Base-by-base conservation (phyloP, 768 basidiomycete genomes). In the Boletus tomentosulus region DNA sequence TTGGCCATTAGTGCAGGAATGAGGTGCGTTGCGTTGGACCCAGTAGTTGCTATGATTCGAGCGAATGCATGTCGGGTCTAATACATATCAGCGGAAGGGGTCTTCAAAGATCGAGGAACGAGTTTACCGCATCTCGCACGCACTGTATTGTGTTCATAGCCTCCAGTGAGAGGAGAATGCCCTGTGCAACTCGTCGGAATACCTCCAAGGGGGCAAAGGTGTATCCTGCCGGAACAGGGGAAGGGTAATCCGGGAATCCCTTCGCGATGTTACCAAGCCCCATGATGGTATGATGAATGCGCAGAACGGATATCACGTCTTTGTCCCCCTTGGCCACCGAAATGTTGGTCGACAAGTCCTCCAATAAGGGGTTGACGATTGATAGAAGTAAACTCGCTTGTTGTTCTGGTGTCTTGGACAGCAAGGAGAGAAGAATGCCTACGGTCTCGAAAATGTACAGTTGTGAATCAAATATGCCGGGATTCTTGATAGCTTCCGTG, bases 61-160 rank as follows among this genome's bases (percentile, higher is more conserved):
- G 94, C 87, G 70, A 98, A 98, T 1, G 96, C 89, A 60, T 89
- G 90, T 12, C 97, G 86, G 30, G 92, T 87, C 96, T 98, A 60
- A 22, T 13, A 53, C 53, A 35, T 13, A 50, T 62, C 13, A 56
- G 51, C 41, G 46, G 45, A 59, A 51, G 48, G 39, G 41, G 27
- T 35, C 12, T 35, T 35, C 35, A 25, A 34, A 34, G 22, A 39
- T 25, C 44, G 22, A 28, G 25, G 30, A 34, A 37, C 24, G 12
- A 19, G 78, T 86, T 57, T 73, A 97, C 96, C 53, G 97, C 94
- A 66, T 98, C 94, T 52, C 97, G 81, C 41, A 99, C 85, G 22
- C 88, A 83, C 67, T 90, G 86, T 65, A 89, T 85, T 10, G 82
- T 73, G 61, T 92, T 95, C 88, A 97, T 88, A 19, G 85, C 84